Evolutionary conservation across 2,329 filamentous ascomycete genomes (phyloP), one percentile per base, ranked within the genome.

Genomic region (Ascochyta viciae-villosae): DNA sequence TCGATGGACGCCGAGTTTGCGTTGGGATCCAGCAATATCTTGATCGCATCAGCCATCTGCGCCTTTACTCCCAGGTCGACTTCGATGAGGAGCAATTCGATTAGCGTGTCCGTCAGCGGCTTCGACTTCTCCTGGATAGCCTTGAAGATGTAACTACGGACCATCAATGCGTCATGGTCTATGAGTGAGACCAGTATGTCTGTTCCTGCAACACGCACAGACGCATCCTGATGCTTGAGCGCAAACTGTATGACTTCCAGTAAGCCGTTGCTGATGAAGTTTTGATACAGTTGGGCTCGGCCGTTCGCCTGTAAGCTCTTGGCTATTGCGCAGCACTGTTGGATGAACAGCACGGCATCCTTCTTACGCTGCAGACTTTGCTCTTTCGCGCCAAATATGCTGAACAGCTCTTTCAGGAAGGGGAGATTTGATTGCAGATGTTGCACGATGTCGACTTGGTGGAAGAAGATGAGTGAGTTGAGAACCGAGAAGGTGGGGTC

Each of bases 391-490:
- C 83, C 85, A 70, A 98, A 97, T 60, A 98, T 92, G 50, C 85
- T 84, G 74, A 98, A 99, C 4, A 98, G 83, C 60, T 97, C 91
- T 63, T 87, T 88, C 26, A 98, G 80, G 69, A 96, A 97, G 1
- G 79, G 78, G 0, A 81, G 81, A 67, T 96, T 96, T 24, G 83
- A 83, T 75, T 97, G 93, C n/a, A 99, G 83, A 76, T 98, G 91
- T 71, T 94, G 91, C 45, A 99, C 89, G 71, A 99, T 97, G 71
- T 98, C 95, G 67, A 98, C 93, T 79, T 99, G 95, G 78, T 98
- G 95, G 83, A 96, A 99, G 80, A 97, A 99, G 65, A 99, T 99
- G 66, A 98, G 85, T 46, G 92, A 96, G 78, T 98, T 99, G 62
- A 99, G 87, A 24, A 98, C 93, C 23, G 92, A 96, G 76, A 98